These are phyloP conservation scores for Diaporthe helianthi DNA, from an alignment of 2,329 filamentous ascomycete species.

Conservation along the genomic window DNA sequence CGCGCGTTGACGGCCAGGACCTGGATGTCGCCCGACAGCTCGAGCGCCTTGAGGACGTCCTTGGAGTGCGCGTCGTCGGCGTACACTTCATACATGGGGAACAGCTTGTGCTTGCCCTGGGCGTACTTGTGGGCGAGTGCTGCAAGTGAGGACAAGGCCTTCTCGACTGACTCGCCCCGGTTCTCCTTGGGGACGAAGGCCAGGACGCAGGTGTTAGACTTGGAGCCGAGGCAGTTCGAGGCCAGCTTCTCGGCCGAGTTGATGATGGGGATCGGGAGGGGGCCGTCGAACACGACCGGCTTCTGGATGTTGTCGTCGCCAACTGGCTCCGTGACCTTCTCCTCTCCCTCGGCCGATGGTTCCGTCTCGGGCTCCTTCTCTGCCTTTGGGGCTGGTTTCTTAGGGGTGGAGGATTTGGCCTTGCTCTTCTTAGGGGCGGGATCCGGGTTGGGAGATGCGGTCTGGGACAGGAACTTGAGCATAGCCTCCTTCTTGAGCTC, in stretches of 20 bases:
- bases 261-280: conserved; percentile 72
- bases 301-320: conserved; percentile 56
- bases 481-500: conserved; percentile 86
- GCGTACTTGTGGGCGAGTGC: conserved; percentile 80
- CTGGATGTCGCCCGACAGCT: conserved; percentile 66
- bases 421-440: conserved; percentile 62
- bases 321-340: conserved; percentile 48
- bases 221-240: conserved; percentile 74
- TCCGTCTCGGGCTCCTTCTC: conserved; percentile 57
- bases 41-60: conserved; percentile 66
- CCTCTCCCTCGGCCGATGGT: conserved; percentile 41
- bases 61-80: conserved; percentile 63
- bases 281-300: conserved; percentile 57
- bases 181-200: conserved; percentile 68
- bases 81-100: conserved; percentile 83
- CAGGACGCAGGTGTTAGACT: conserved; percentile 84
- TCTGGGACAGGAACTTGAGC: conserved; percentile 81
- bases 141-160: conserved; percentile 69
- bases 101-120: conserved; percentile 70
- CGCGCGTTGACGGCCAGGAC: conserved; percentile 86
- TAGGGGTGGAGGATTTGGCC: conserved; percentile 49
- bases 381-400: conserved; percentile 42
- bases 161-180: conserved; percentile 55
- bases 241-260: conserved; percentile 68
- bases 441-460: conserved; percentile 79